phyloP scores from a whole-genome alignment of 1,284 basidiomycete species.

The Peniophora sp. region DNA sequence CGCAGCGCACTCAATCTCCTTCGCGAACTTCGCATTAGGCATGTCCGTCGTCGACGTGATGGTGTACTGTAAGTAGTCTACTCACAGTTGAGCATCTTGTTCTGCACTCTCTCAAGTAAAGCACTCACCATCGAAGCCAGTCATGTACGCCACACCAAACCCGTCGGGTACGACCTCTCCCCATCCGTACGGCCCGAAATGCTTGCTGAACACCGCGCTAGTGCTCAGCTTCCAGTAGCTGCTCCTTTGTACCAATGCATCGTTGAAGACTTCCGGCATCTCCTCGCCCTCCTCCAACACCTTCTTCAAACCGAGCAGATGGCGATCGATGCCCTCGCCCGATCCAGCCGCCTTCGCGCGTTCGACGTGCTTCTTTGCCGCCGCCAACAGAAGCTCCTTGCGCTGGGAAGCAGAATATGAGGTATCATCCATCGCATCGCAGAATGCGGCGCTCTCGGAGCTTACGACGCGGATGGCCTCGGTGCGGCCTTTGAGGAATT shows the following conservation, averaged over 20 bases:
- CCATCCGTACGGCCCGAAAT: constrained; percentile 81
- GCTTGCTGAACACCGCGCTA: constrained; percentile 79
- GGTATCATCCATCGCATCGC: constrained; percentile 61
- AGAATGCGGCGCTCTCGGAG: constrained; percentile 66
- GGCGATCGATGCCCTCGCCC: constrained; percentile 77
- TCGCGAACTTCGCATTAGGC: constrained; percentile 61
- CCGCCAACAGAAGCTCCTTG: constrained; percentile 53
- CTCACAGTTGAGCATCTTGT: neutral
- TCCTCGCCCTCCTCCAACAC: constrained; percentile 53
- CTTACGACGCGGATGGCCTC: constrained; percentile 81
- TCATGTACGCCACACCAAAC: constrained; percentile 74
- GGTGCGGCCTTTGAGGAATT: constrained; percentile 81
- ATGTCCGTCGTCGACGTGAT: constrained; percentile 72
- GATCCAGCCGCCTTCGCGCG: constrained; percentile 66
- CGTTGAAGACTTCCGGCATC: constrained; percentile 60
- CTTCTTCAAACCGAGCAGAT: constrained; percentile 76
- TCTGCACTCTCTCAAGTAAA: neutral
- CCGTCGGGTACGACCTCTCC: constrained; percentile 80
- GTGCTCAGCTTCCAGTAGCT: constrained; percentile 75
- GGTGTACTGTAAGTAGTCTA: constrained; percentile 74
- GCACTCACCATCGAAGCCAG: constrained; percentile 55
- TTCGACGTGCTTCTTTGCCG: constrained; percentile 62
- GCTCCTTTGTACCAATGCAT: constrained; percentile 62
- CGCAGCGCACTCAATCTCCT: constrained; percentile 61
- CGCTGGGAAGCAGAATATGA: constrained; percentile 33